Percentiles rank a stretch among this genome's conserved stretches.
Evolutionary conservation across 179 eudicot genomes (phyloP).

Genomic region (Vitellaria paradoxa): DNA sequence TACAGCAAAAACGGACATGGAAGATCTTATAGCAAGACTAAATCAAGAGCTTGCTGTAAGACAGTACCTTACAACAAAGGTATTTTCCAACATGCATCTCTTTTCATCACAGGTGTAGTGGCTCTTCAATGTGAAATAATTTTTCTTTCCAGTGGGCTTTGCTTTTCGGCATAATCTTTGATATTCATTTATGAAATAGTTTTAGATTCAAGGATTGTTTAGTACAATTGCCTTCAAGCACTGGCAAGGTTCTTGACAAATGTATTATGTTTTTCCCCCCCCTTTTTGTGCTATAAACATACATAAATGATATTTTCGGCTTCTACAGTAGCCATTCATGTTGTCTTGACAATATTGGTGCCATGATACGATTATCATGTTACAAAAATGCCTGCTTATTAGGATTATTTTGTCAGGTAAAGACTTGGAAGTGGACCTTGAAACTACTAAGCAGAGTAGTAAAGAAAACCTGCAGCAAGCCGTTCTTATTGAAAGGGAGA

Average conservation of each 20-base stretch:
- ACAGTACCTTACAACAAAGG: conserved; percentile 84
- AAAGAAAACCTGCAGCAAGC: conserved; percentile 84
- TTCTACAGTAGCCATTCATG: not conserved
- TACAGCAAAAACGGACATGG: conserved; percentile 86
- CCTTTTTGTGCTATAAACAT: not conserved
- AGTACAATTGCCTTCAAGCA: not conserved
- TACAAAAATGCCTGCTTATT: not conserved
- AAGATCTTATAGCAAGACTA: conserved; percentile 79
- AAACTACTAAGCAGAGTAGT: conserved; percentile 60
- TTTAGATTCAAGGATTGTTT: not conserved
- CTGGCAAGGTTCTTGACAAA: not conserved
- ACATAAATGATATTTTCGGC: not conserved
- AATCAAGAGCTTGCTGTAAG: conserved; percentile 86
- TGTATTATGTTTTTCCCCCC: not conserved
- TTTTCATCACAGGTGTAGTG: not conserved
- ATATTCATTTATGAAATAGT: not conserved
- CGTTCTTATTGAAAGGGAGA: conserved; percentile 66
- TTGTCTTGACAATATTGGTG: not conserved
- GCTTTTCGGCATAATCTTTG: not conserved
- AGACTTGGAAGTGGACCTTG: conserved; percentile 89
- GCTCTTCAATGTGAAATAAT: not conserved
- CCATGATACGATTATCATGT: not conserved
- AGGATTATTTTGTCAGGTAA: conserved; percentile 51
- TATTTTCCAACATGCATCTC: conserved; percentile 21
- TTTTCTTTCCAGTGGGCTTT: not conserved